A percentile compares a stretch with the other conserved stretches of the same genome.
Conservation (phyloP, 2,329 filamentous ascomycete species). For the Myotisia sp. region DNA sequence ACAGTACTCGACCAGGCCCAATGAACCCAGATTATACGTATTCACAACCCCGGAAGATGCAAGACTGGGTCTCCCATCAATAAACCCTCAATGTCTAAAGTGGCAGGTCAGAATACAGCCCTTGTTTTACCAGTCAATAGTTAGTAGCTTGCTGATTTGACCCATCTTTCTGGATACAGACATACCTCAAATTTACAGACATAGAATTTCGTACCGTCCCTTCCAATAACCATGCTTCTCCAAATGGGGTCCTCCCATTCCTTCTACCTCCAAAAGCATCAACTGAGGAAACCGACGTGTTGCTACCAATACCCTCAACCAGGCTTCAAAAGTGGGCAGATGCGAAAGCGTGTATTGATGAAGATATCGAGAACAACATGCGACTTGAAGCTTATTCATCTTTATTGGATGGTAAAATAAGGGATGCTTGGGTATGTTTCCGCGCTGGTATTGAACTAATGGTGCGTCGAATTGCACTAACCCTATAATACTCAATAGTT, state of each 20-base stretch:
- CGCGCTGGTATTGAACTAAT: too few relatives aligned
- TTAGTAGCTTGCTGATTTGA: neutral
- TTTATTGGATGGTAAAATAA: constrained; percentile 61
- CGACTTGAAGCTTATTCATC: constrained; percentile 51
- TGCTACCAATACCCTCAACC: constrained; percentile 43
- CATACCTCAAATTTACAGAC: constrained; percentile 64
- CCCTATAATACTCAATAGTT: constrained; percentile 36
- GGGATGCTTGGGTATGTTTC: constrained; percentile 61
- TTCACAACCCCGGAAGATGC: constrained; percentile 58
- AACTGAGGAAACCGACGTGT: constrained; percentile 21
- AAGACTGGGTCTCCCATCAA: constrained; percentile 51
- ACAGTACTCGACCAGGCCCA: constrained; percentile 28
- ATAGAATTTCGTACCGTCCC: constrained; percentile 52
- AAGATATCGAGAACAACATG: constrained; percentile 39
- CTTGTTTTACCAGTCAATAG: neutral
- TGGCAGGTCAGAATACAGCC: constrained; percentile 61
- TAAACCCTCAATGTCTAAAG: constrained; percentile 85
- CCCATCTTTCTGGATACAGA: constrained; percentile 46
- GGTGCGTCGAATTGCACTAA: neutral
- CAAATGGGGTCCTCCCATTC: constrained; percentile 76
- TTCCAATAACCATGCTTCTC: constrained; percentile 87
- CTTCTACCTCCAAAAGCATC: constrained; percentile 43
- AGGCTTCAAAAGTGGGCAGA: constrained; percentile 57
- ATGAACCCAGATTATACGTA: constrained; percentile 53
- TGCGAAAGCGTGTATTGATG: constrained; percentile 33